These are phyloP conservation scores for Raphanus raphanistrum DNA, from an alignment of 345 rosid genomes.

Conservation along the genomic window DNA sequence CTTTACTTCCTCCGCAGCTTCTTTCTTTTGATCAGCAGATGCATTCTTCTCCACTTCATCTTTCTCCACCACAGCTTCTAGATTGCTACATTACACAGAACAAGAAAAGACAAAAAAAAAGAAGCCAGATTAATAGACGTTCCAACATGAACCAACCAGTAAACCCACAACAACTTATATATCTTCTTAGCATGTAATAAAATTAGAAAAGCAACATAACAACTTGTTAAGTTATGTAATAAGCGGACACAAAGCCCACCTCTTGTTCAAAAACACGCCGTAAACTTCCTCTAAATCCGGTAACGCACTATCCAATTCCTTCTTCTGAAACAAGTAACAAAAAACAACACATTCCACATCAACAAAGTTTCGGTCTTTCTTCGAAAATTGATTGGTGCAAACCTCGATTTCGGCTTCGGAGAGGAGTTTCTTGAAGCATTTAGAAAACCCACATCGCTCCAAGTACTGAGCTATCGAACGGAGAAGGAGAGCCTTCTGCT, in stretches of 20 bases:
- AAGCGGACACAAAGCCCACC: slow-evolving; percentile 38
- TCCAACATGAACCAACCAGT: not conserved
- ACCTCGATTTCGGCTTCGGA: slow-evolving; percentile 69
- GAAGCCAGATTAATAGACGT: too few relatives aligned
- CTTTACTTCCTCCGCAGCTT: slow-evolving; percentile 23
- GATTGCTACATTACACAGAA: slow-evolving; percentile 10
- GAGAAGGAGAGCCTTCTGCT: slow-evolving; percentile 46
- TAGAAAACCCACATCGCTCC: slow-evolving; percentile 55
- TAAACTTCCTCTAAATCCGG: slow-evolving; percentile 63
- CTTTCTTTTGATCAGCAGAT: not conserved
- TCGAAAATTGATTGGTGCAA: not conserved
- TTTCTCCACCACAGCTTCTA: slow-evolving; percentile 12
- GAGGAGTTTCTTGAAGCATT: slow-evolving; percentile 67
- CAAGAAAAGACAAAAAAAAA: not conserved
- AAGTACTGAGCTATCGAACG: slow-evolving; percentile 60
- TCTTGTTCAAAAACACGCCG: slow-evolving; percentile 47
- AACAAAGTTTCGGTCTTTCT: not conserved
- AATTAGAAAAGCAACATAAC: not conserved
- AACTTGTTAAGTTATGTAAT: not conserved
- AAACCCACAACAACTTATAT: not conserved
- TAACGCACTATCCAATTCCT: slow-evolving; percentile 37
- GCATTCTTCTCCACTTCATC: not conserved
- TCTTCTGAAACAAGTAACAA: slow-evolving; percentile 47
- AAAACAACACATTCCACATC: not conserved
- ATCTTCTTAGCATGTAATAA: not conserved